These are phyloP conservation scores for Neoascochyta sp. DNA, from an alignment of 2,329 filamentous ascomycete species.

Conservation along the genomic window DNA sequence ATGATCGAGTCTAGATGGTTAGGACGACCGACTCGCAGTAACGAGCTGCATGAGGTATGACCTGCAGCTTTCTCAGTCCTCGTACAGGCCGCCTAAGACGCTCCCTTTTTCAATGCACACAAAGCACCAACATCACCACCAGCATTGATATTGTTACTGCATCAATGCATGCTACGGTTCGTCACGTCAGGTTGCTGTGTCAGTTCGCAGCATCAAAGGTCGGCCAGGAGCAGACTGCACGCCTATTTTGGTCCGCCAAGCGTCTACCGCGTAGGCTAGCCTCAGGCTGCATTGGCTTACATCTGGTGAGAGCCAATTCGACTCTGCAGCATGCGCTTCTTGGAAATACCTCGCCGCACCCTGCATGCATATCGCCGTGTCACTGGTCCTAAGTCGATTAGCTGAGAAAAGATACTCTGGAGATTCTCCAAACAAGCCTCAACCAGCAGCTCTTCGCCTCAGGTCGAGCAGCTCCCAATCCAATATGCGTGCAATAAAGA, in stretches of 20 bases:
- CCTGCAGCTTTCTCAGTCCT: slow-evolving; percentile 3
- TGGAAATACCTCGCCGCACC: slow-evolving; percentile 9
- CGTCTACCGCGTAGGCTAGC: not conserved
- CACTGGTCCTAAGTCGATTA: slow-evolving; percentile 6
- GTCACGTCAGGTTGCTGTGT: not conserved
- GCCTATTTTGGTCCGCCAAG: not conserved
- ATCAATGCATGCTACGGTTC: not conserved
- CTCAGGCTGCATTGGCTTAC: slow-evolving; percentile 3
- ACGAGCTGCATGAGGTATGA: slow-evolving; percentile 4
- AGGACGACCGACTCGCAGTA: slow-evolving; percentile 2
- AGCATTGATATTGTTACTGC: not conserved
- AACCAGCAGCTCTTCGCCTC: not conserved
- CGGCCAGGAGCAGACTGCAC: not conserved
- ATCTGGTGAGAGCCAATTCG: too few relatives aligned
- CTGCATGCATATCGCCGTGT: slow-evolving; percentile 7
- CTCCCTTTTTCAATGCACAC: slow-evolving; percentile 1
- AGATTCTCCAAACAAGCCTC: slow-evolving; percentile 2
- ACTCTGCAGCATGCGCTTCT: slow-evolving; percentile 1
- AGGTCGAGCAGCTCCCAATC: too few relatives aligned
- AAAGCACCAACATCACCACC: slow-evolving; percentile 1
- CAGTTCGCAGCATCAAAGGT: not conserved
- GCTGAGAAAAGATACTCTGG: slow-evolving; percentile 3
- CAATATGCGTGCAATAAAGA: too few relatives aligned
- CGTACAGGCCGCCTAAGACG: slow-evolving; percentile 1
- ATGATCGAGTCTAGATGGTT: slow-evolving; percentile 8